Evolutionary conservation across 495 filamentous ascomycete species (phyloP).

Genomic region (Aspergillus cristatus): DNA sequence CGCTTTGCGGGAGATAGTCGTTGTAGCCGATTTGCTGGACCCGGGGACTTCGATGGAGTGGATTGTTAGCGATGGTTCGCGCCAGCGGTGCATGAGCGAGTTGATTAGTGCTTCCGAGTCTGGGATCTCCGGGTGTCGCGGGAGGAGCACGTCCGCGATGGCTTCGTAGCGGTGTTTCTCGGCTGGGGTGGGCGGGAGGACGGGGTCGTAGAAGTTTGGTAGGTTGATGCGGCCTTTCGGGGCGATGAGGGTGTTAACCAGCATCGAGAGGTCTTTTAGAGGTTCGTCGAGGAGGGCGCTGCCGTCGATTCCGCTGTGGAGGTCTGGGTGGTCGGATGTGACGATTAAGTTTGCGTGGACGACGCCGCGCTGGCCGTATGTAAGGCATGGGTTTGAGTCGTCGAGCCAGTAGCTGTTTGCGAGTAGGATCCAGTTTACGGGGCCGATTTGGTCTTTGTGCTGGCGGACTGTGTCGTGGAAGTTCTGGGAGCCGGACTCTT

Average conservation of each 20-base stretch:
- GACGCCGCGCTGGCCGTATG: conserved; percentile 90
- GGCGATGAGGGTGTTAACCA: conserved; percentile 70
- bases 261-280: conserved; percentile 75
- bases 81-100: conserved; percentile 86
- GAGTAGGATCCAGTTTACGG: conserved; percentile 85
- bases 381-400: conserved; percentile 88
- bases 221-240: conserved; percentile 47
- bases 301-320: conserved; percentile 93
- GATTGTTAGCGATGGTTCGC: conserved; percentile 88
- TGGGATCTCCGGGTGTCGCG: conserved; percentile 57
- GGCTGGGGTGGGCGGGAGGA: conserved; percentile 62
- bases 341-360: conserved; percentile 86
- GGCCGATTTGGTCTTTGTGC: conserved; percentile 76
- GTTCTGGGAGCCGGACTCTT: conserved; percentile 86
- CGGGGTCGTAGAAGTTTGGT: conserved; percentile 77
- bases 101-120: conserved; percentile 59
- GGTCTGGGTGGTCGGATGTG: conserved; percentile 75
- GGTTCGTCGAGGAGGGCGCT: conserved; percentile 81
- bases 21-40: conserved; percentile 52
- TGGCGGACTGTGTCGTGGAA: conserved; percentile 71
- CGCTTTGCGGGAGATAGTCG: conserved; percentile 79
- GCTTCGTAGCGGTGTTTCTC: conserved; percentile 78
- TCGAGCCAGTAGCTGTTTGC: conserved; percentile 99
- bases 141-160: conserved; percentile 66
- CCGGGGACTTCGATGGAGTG: conserved; percentile 75